Evolutionary conservation across 257 asterid species (phyloP), one percentile per base, ranked within the genome.

Genomic region (Nemophila menziesii): DNA sequence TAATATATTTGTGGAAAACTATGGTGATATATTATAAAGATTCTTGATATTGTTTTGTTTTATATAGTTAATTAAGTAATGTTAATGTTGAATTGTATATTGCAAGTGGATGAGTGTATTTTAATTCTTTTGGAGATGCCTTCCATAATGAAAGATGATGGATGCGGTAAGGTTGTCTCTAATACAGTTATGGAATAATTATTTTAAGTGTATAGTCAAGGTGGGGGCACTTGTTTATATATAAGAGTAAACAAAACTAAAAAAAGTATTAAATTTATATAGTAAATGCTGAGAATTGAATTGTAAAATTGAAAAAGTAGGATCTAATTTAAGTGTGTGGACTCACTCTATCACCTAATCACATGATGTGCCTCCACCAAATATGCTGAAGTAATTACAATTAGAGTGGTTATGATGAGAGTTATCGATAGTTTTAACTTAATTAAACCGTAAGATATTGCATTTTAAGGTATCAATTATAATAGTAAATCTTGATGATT

Each of bases 1-100:
- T n/a, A n/a, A n/a, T n/a, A n/a, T 65, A 51, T 46, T 62, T 45
- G 62, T 8, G 43, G 33, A 56, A 40, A 61, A n/a, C 22, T 51
- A 56, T 54, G 67, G 55, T 55, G 67, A 46, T 38, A 54, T n/a
- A n/a, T n/a, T n/a, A n/a, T 60, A 48, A 38, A 63, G 67, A 54
- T 64, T 72, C 75, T 64, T 61, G 73, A n/a, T n/a, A 24, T 13
- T 11, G 11, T 27, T 27, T 11, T 44, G 4, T 21, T 0, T 2
- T 16, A 4, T 33, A 17, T 46, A 13, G 14, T 11, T 23, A 21
- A 2, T 36, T 19, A 29, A 19, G 11, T 21, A 23, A 18, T 15
- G 8, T 11, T 11, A 3, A 8, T 15, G 1, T 37, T 37, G n/a
- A n/a, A n/a, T 38, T 38, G 1, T 37, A 33, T 16, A 18, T 41